These are phyloP conservation scores for Cystoderma amianthinum DNA, from an alignment of 768 basidiomycete genomes.

Conservation along the genomic window DNA sequence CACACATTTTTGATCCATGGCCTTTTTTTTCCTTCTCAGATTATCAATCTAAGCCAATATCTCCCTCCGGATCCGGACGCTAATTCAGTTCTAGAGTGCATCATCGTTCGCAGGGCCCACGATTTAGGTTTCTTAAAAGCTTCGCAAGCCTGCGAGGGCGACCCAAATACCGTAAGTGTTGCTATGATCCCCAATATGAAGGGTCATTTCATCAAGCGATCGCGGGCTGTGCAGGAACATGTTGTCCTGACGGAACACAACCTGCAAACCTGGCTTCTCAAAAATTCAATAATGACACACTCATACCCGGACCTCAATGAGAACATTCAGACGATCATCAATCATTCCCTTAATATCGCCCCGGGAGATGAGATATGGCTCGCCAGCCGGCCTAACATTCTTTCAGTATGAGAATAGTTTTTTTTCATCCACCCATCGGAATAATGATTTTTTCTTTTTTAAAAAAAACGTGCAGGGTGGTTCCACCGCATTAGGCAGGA, in stretches of 20 bases:
- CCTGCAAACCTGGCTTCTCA: conserved; percentile 36
- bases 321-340: conserved; percentile 13
- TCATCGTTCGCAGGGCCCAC: conserved; percentile 33
- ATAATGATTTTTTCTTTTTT: no score
- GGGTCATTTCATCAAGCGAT: conserved; percentile 12
- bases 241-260: conserved; percentile 41
- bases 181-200: conserved; percentile 2
- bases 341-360: conserved; percentile 29
- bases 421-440: no score
- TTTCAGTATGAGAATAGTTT: conserved; percentile 49
- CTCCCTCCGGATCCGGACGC: conserved; percentile 21
- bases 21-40: conserved; percentile 22
- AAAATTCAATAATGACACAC: conserved; percentile 21
- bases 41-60: conserved; percentile 33
- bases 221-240: conserved; percentile 32
- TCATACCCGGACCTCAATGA: conserved; percentile 11
- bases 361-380: conserved; percentile 56
- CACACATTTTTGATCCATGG: no score
- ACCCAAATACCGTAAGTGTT: conserved; percentile 9
- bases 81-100: conserved; percentile 33
- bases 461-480: no score
- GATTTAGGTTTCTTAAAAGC: conserved; percentile 34
- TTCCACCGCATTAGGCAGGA: conserved; percentile 72
- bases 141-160: conserved; percentile 24
- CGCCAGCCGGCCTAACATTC: conserved; percentile 37